Conservation (phyloP, 192 early-diverging fungal genomes). For the Umbelopsis isabellina region DNA sequence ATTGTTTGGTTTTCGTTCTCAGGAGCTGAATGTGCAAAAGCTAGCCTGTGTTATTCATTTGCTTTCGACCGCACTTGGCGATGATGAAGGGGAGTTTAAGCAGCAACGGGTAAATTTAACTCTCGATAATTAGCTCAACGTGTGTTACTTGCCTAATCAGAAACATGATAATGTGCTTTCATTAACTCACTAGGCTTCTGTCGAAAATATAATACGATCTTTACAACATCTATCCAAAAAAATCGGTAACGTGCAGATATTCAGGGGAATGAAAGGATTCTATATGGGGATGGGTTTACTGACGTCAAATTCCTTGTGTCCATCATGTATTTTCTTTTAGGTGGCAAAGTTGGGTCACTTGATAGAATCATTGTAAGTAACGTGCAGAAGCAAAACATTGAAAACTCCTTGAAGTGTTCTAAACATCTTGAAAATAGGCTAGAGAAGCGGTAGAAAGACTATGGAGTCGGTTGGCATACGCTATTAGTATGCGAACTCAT, state of each 20-base stretch:
- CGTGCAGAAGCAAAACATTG: background rate
- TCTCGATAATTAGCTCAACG: background rate
- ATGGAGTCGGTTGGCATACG: conserved; percentile 23
- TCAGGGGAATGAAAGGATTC: background rate
- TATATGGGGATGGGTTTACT: background rate
- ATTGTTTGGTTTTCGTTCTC: background rate
- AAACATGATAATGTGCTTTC: background rate
- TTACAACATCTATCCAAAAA: conserved; percentile 1
- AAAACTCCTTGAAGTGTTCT: background rate
- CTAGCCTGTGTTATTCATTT: conserved; percentile 4
- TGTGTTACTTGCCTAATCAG: background rate
- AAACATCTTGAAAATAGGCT: conserved; percentile 13
- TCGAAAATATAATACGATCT: conserved; percentile 9
- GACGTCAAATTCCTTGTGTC: conserved; percentile 18
- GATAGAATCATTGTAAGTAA: conserved; percentile 23
- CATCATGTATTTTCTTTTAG: conserved; percentile 20
- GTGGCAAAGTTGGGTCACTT: conserved; percentile 16
- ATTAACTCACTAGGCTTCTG: background rate
- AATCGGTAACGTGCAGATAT: background rate
- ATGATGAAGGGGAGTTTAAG: background rate
- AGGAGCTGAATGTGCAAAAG: background rate
- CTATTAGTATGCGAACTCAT: background rate
- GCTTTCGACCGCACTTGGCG: background rate
- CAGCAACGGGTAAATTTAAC: background rate
- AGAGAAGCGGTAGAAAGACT: conserved; percentile 23